These are phyloP conservation scores for Teratosphaeria pseudoeucalypti DNA, from an alignment of 2,329 filamentous ascomycete genomes.

Conservation along the genomic window DNA sequence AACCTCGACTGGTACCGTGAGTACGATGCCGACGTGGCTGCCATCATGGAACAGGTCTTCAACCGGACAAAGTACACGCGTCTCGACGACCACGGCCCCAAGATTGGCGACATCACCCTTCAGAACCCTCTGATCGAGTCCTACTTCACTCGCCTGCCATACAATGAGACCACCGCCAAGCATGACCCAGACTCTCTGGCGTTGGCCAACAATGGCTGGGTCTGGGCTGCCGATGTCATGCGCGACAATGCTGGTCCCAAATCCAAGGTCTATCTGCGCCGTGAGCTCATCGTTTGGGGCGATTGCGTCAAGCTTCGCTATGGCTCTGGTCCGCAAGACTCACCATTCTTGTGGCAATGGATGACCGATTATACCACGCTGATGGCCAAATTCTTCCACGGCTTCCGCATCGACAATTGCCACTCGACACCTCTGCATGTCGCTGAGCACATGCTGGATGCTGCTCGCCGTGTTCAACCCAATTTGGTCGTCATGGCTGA, in stretches of 20 bases:
- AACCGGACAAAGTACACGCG: constrained; percentile 93
- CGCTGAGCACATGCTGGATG: constrained; percentile 86
- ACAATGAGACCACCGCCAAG: constrained; percentile 66
- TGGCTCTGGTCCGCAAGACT: constrained; percentile 68
- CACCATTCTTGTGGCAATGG: constrained; percentile 86
- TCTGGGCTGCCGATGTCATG: constrained; percentile 93
- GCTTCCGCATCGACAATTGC: constrained; percentile 95
- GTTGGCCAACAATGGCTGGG: constrained; percentile 94
- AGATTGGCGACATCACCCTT: constrained; percentile 65
- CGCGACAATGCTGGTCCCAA: constrained; percentile 84
- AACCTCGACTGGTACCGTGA: constrained; percentile 87
- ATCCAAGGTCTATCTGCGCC: constrained; percentile 84
- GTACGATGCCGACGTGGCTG: constrained; percentile 72
- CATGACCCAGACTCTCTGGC: constrained; percentile 68
- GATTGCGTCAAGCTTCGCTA: constrained; percentile 97
- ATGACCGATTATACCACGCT: constrained; percentile 89
- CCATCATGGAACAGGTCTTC: constrained; percentile 82
- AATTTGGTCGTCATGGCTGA: constrained; percentile 90
- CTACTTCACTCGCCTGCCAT: constrained; percentile 84
- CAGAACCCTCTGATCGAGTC: constrained; percentile 78
- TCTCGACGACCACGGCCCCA: constrained; percentile 84
- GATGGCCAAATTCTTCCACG: constrained; percentile 89
- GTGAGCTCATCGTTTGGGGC: constrained; percentile 96
- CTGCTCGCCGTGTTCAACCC: constrained; percentile 78
- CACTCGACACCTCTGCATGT: constrained; percentile 93